Evolutionary conservation across 2,329 filamentous ascomycete species (phyloP), one percentile per base, ranked within the genome.

Genomic region (Ophiocordyceps australis): DNA sequence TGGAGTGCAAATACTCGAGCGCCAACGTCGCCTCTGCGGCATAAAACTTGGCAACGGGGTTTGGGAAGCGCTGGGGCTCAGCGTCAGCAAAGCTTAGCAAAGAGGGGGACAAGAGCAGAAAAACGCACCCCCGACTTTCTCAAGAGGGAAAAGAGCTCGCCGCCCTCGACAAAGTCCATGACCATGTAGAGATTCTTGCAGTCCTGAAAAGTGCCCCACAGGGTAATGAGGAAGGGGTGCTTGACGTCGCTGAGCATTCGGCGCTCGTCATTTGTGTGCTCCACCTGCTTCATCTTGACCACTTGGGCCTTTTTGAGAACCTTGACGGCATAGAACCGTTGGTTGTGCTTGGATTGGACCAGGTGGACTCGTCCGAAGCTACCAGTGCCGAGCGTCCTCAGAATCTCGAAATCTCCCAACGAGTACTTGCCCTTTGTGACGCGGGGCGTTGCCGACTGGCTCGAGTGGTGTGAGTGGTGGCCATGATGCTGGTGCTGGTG

Each of bases 261-360:
- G 38, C 89, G 69, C 59, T 98, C 89, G 53, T 98, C 89, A 46
- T 98, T 98, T 38, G 89, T 98, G 57, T 98, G 89, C 55, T 98
- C 89, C 32, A 98, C 83, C 55, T 98, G 89, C 68, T 98, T 98
- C 89, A 98, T 95, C 62, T 93, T 93, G 52, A 98, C 83, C 28
- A 98, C 86, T 56, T 98, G 89, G 25, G 75, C 75, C 65, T 98
- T 98, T 54, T 98, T 98, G 54, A 98, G 59, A 37, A 98, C 89
- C 59, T 98, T 98, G 54, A 98, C 76, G 23, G 89, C 89, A 55
- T 98, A 98, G 62, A 85, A 98, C 33, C 89, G 75, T 55, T 92
- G 80, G 52, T 98, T 98, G 57, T 98, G 89, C 54, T 85, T 89
- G 37, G 85, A 94, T 56, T 95, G 89, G 27, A 95, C 89, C 32